A percentile compares a stretch with the other conserved stretches of the same genome.
Conservation (phyloP, 495 filamentous ascomycete species). For the Neurospora sp. region DNA sequence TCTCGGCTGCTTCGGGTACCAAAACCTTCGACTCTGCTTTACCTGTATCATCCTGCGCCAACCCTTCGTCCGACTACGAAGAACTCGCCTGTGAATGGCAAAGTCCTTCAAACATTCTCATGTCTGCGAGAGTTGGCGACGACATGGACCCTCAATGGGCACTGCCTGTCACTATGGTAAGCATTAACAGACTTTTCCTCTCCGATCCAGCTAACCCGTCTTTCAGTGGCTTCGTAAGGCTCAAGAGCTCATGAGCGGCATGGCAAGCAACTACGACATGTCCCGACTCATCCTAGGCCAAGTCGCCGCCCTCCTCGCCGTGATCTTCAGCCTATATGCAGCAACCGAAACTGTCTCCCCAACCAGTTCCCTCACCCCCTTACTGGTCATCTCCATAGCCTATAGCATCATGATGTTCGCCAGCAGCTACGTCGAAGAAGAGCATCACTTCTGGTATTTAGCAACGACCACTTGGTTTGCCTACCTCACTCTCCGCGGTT, state of each 20-base stretch:
- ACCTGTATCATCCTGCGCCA: constrained; percentile 31
- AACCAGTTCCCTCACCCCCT: neutral
- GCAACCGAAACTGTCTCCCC: constrained; percentile 1
- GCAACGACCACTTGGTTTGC: constrained; percentile 65
- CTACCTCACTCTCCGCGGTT: constrained; percentile 48
- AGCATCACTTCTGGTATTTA: constrained; percentile 99
- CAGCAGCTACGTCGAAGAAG: constrained; percentile 94
- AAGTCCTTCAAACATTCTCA: constrained; percentile 18
- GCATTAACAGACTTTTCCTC: neutral
- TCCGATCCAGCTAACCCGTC: constrained; percentile 9
- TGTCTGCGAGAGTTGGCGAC: neutral
- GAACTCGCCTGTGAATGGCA: constrained; percentile 61
- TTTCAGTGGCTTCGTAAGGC: constrained; percentile 54
- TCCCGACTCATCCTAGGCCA: constrained; percentile 27
- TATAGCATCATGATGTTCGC: constrained; percentile 94
- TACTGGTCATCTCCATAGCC: constrained; percentile 31
- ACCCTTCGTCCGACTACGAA: constrained; percentile 38
- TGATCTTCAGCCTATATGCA: constrained; percentile 13
- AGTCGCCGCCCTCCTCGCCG: constrained; percentile 12
- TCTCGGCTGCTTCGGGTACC: constrained; percentile 57
- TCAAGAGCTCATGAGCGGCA: constrained; percentile 68
- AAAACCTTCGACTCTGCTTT: constrained; percentile 36
- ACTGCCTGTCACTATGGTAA: constrained; percentile 18
- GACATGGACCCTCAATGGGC: constrained; percentile 18
- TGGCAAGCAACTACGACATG: constrained; percentile 86